phyloP scores from a whole-genome alignment of 768 basidiomycete genomes.

The Panaeolus papilionaceus region DNA sequence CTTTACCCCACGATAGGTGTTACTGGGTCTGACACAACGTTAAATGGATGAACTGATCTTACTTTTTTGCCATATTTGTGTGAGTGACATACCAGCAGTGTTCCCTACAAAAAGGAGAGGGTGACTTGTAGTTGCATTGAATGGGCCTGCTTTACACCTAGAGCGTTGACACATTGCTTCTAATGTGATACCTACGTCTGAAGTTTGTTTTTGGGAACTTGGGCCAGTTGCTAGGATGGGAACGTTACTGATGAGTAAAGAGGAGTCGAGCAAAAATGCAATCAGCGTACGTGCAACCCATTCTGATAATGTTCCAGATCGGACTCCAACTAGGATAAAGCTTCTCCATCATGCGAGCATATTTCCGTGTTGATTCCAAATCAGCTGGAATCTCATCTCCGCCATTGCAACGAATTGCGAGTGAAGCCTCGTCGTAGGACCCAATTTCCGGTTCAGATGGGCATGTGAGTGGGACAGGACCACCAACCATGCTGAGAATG shows the following conservation, averaged over 20 bases:
- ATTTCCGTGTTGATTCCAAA: constrained; percentile 35
- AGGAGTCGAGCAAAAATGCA: not conserved
- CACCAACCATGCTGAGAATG: constrained; percentile 30
- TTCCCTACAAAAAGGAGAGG: constrained; percentile 48
- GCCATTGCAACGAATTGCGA: constrained; percentile 41
- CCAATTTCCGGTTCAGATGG: constrained; percentile 28
- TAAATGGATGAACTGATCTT: not conserved
- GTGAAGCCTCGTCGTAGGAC: constrained; percentile 25
- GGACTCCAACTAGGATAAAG: constrained; percentile 37
- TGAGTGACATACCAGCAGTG: constrained; percentile 37
- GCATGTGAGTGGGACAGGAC: constrained; percentile 33
- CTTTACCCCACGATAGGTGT: constrained; percentile 34
- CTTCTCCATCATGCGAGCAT: constrained; percentile 30
- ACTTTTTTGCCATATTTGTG: not conserved
- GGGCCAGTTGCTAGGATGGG: not conserved
- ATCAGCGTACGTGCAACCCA: constrained; percentile 38
- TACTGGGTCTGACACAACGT: constrained; percentile 34
- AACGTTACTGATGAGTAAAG: not conserved
- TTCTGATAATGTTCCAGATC: constrained; percentile 35
- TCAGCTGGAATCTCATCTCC: constrained; percentile 36
- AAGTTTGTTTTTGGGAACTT: constrained; percentile 16
- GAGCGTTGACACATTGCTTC: too few species aligned
- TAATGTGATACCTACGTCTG: constrained; percentile 26
- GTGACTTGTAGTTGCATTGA: constrained; percentile 44
- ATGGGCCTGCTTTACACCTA: constrained; percentile 24